A percentile compares a stretch with the other conserved stretches of the same genome.
Evolutionary conservation across 139 green algal genomes (phyloP).

Genomic region (Chlamydomonas incerta): DNA sequence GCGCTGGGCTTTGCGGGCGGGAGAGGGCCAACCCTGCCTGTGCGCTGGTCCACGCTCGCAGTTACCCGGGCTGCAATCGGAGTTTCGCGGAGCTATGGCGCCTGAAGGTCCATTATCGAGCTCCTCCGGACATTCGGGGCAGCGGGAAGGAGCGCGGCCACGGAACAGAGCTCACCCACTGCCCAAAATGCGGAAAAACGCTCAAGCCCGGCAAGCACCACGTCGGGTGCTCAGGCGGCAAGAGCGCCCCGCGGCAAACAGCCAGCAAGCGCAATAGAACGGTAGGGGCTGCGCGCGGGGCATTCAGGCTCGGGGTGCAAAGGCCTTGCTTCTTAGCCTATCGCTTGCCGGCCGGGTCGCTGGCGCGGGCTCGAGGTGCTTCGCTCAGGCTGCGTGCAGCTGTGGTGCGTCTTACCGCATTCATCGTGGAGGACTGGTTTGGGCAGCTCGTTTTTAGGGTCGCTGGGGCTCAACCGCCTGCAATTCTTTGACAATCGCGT

Average conservation of each 20-base stretch:
- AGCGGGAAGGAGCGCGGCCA: constrained; percentile 88
- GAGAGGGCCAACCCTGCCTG: not conserved
- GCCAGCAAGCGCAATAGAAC: constrained; percentile 43
- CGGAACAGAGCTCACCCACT: constrained; percentile 83
- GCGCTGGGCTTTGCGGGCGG: not conserved
- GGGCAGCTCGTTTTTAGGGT: not conserved
- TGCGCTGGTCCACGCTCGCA: not conserved
- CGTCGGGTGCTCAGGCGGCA: constrained; percentile 80
- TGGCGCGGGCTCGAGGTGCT: too few species aligned
- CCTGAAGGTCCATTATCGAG: constrained; percentile 81
- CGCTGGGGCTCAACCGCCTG: not conserved
- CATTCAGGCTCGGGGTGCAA: not conserved
- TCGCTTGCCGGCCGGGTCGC: too few species aligned
- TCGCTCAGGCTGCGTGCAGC: too few species aligned
- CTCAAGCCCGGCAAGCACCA: constrained; percentile 89
- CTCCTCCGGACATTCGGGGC: constrained; percentile 84
- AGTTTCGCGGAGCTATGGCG: constrained; percentile 89
- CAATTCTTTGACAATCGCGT: not conserved
- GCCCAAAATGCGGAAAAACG: constrained; percentile 85
- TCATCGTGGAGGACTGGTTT: not conserved
- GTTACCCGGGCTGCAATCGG: constrained; percentile 75
- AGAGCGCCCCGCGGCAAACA: constrained; percentile 44
- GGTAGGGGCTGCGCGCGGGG: constrained; percentile 30
- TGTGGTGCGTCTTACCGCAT: too few species aligned
- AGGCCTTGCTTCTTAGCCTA: not conserved